These are phyloP conservation scores for Epichloe uncinata DNA, from an alignment of 2,329 filamentous ascomycete species.

Conservation along the genomic window DNA sequence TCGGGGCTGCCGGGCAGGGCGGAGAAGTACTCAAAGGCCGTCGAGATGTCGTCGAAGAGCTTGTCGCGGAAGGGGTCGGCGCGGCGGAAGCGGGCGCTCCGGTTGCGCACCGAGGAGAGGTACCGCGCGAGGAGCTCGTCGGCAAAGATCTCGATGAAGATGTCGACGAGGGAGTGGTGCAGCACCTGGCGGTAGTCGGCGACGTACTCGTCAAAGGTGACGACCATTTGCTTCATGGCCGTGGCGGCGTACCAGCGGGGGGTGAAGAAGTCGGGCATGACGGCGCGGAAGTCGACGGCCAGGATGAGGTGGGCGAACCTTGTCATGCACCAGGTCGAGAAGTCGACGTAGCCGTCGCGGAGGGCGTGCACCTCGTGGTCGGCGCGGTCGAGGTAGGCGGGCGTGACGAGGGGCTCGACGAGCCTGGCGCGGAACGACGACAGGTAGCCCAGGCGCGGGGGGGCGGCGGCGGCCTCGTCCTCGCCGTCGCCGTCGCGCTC, in stretches of 20 bases:
- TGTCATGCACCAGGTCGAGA: conserved; percentile 83
- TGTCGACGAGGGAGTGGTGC: conserved; percentile 76
- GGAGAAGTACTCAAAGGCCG: conserved; percentile 81
- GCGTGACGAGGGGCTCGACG: conserved; percentile 67
- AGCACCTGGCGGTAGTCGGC: conserved; percentile 73
- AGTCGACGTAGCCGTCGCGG: conserved; percentile 86
- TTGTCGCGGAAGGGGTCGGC: conserved; percentile 82
- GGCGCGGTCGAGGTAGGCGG: conserved; percentile 64
- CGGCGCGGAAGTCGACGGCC: conserved; percentile 71
- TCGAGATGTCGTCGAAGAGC: conserved; percentile 83
- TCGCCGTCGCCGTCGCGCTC: conserved; percentile 75
- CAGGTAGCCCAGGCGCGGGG: conserved; percentile 60
- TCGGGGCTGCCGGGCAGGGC: conserved; percentile 57
- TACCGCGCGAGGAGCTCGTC: conserved; percentile 85
- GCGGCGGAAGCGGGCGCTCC: conserved; percentile 76
- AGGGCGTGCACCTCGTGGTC: conserved; percentile 60
- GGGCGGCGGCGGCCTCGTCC: conserved; percentile 39
- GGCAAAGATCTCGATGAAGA: conserved; percentile 84
- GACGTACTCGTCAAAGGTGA: conserved; percentile 92
- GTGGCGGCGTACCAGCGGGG: conserved; percentile 76
- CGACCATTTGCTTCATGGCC: conserved; percentile 85
- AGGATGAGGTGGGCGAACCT: conserved; percentile 83
- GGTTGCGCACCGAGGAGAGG: conserved; percentile 74
- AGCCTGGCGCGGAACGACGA: conserved; percentile 77
- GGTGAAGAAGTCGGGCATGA: conserved; percentile 85